A percentile compares a stretch with the other conserved stretches of the same genome.
phyloP scores from a whole-genome alignment of 176 grass and related monocot species.

The Melocanna baccifera region DNA sequence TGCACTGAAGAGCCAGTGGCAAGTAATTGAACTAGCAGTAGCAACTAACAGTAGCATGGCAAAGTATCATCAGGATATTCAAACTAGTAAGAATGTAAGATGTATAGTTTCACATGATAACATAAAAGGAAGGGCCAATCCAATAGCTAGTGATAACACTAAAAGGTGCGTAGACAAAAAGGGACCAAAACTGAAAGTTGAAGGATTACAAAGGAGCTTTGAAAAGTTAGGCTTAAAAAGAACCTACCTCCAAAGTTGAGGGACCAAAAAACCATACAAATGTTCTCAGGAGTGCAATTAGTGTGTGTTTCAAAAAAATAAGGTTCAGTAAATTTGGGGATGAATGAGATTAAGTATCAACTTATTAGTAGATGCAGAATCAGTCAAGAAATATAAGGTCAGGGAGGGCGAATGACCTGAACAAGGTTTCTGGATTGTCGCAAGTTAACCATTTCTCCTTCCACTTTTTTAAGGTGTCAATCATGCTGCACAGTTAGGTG shows the following conservation, averaged over 20 bases:
- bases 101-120: neutral
- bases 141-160: neutral
- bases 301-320: neutral
- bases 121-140: neutral
- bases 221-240: neutral
- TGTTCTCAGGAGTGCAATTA: neutral
- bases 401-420: constrained; percentile 26
- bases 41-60: neutral
- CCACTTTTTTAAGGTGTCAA: constrained; percentile 52
- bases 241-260: neutral
- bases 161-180: neutral
- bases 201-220: neutral
- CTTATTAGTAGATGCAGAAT: neutral
- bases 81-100: neutral
- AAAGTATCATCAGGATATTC: neutral
- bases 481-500: constrained; percentile 40
- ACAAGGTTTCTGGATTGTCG: constrained; percentile 46
- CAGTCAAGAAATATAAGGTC: neutral
- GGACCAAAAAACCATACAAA: neutral
- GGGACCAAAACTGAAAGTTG: neutral
- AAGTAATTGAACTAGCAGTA: neutral
- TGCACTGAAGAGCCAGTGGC: neutral
- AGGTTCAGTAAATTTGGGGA: neutral
- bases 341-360: neutral
- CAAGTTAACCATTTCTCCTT: constrained; percentile 54